Evolutionary conservation across 192 early-diverging fungal genomes (phyloP).

Genomic region (Backusella circina): DNA sequence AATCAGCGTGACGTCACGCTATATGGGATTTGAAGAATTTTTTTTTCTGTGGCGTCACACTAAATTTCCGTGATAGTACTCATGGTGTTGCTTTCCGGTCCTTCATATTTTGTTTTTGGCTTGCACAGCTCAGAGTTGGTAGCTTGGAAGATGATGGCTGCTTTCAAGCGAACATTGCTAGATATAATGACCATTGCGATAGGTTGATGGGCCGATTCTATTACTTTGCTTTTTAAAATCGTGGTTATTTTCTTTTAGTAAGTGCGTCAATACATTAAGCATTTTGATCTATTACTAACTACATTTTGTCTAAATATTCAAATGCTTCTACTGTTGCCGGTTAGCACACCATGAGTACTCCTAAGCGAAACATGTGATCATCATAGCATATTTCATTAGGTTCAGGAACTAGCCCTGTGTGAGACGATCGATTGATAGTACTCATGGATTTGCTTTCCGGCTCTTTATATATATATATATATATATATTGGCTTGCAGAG

Average conservation of each 20-base stretch:
- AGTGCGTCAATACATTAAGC: background rate
- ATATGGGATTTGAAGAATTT: too few species aligned
- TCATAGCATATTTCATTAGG: background rate
- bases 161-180: background rate
- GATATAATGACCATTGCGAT: background rate
- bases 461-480: background rate
- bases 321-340: background rate
- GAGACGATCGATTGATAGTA: conserved; percentile 1
- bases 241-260: too few species aligned
- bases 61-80: conserved; percentile 2
- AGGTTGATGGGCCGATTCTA: too few species aligned
- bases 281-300: background rate
- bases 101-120: background rate
- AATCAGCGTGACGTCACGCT: too few species aligned
- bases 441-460: background rate
- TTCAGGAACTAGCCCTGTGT: conserved; percentile 1
- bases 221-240: too few species aligned
- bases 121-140: background rate
- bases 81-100: background rate
- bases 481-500: background rate
- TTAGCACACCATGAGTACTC: background rate
- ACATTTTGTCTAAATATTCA: background rate
- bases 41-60: too few species aligned
- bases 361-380: background rate
- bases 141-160: background rate